Percentiles rank a stretch among this genome's conserved stretches.
phyloP scores from a whole-genome alignment of 805 yeast genomes.

The Groenewaldozyma tartarivorans region DNA sequence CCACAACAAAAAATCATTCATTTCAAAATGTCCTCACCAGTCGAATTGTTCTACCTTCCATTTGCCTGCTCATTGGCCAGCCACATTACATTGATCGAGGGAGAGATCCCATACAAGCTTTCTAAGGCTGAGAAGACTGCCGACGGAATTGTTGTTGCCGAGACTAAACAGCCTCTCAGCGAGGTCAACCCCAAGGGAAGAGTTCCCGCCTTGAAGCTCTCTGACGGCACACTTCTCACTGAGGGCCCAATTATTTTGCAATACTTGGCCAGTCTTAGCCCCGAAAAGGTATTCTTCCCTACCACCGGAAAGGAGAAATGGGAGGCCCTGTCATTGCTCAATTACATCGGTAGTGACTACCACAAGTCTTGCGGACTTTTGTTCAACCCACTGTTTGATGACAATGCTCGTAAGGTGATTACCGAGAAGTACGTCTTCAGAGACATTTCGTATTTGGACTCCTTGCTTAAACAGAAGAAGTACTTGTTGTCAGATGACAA shows the following conservation, averaged over 20 bases:
- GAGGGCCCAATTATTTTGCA: slow-evolving; percentile 8
- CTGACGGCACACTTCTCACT: slow-evolving; percentile 8
- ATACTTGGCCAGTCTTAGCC: slow-evolving; percentile 5
- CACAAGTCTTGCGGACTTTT: not conserved
- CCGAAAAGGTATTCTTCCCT: slow-evolving; percentile 5
- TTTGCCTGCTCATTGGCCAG: slow-evolving; percentile 9
- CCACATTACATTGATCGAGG: slow-evolving; percentile 8
- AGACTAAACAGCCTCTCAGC: slow-evolving; percentile 3
- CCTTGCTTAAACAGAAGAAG: slow-evolving; percentile 2
- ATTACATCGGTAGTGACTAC: not conserved
- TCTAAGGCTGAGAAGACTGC: slow-evolving; percentile 4
- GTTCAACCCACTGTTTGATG: not conserved
- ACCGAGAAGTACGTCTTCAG: not conserved
- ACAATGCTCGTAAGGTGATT: not conserved
- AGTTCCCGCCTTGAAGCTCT: slow-evolving; percentile 12
- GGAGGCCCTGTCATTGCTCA: not conserved
- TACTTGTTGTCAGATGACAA: slow-evolving; percentile 7
- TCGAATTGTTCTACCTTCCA: slow-evolving; percentile 8
- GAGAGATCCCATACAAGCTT: slow-evolving; percentile 4
- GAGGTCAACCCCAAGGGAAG: slow-evolving; percentile 10
- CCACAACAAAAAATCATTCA: no score
- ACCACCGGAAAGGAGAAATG: not conserved
- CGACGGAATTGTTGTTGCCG: slow-evolving; percentile 3
- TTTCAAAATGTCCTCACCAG: not conserved
- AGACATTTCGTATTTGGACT: not conserved